These are phyloP conservation scores for Jatropha curcas DNA, from an alignment of 345 rosid species.

Conservation along the genomic window DNA sequence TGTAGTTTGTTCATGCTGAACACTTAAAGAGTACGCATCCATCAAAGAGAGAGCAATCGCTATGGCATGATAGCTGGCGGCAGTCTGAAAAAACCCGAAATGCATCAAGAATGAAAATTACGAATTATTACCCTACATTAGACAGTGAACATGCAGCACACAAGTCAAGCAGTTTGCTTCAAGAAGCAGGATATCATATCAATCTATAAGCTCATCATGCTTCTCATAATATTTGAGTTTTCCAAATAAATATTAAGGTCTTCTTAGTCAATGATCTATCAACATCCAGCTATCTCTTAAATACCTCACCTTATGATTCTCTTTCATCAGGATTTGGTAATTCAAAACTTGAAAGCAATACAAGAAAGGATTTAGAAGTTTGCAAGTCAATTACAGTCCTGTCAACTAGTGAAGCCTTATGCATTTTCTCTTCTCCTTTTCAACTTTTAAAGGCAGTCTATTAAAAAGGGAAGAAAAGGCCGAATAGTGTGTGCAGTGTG, in stretches of 20 bases:
- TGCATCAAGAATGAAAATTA: not conserved
- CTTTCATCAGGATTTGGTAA: not conserved
- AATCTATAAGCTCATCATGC: not conserved
- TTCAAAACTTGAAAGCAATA: not conserved
- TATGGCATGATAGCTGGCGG: conserved; percentile 45
- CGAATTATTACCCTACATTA: not conserved
- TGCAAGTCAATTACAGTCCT: not conserved
- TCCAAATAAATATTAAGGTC: not conserved
- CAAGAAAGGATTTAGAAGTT: not conserved
- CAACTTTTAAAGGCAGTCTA: not conserved
- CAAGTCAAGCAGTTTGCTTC: not conserved
- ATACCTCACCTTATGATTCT: not conserved
- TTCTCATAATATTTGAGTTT: not conserved
- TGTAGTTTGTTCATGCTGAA: conserved; percentile 40
- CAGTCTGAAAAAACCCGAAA: conserved; percentile 34
- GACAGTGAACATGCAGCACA: not conserved
- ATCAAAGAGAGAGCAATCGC: conserved; percentile 41
- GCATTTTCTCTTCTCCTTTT: not conserved
- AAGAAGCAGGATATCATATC: conserved; percentile 1
- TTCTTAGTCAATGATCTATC: not conserved
- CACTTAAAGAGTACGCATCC: conserved; percentile 42
- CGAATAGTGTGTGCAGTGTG: not conserved
- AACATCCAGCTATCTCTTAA: not conserved
- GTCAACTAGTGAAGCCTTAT: too few species aligned
- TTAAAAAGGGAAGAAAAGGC: not conserved